Evolutionary conservation across 2,329 filamentous ascomycete genomes (phyloP).

Genomic region (Sodiomyces alkalinus): DNA sequence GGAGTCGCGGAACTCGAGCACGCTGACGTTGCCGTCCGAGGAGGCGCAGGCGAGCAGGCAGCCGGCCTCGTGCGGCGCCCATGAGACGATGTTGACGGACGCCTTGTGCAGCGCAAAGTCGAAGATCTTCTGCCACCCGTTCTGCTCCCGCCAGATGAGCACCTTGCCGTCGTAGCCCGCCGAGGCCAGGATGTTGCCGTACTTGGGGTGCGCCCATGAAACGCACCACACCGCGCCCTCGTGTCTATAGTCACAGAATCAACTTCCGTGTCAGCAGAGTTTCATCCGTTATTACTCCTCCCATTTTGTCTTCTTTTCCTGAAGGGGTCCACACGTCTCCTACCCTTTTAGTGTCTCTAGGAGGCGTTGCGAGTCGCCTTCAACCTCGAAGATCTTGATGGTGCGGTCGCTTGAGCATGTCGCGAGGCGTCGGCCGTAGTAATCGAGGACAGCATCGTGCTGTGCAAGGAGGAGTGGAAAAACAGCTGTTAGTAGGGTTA

Average conservation of each 20-base stretch:
- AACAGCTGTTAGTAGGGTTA: not conserved
- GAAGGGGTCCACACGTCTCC: too few relatives aligned
- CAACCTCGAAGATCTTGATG: slow-evolving; percentile 98
- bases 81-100: slow-evolving; percentile 90
- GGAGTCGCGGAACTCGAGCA: slow-evolving; percentile 95
- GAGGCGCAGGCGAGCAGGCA: slow-evolving; percentile 91
- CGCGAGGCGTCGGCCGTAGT: slow-evolving; percentile 89
- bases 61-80: slow-evolving; percentile 93
- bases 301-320: too few relatives aligned
- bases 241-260: slow-evolving; percentile 42
- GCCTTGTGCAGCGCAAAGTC: slow-evolving; percentile 90
- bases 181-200: slow-evolving; percentile 92
- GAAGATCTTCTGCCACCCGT: slow-evolving; percentile 72
- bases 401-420: slow-evolving; percentile 97
- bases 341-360: slow-evolving; percentile 92
- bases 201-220: slow-evolving; percentile 96
- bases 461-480: slow-evolving; percentile 18
- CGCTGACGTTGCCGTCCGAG: slow-evolving; percentile 82
- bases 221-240: slow-evolving; percentile 97
- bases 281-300: too few relatives aligned
- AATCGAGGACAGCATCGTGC: slow-evolving; percentile 98
- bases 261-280: too few relatives aligned
- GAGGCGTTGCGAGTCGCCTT: slow-evolving; percentile 78
- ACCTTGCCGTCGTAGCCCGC: slow-evolving; percentile 96
- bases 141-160: slow-evolving; percentile 92